These are phyloP conservation scores for Paspalum vaginatum DNA, from an alignment of 176 grass and related monocot species.

Conservation along the genomic window DNA sequence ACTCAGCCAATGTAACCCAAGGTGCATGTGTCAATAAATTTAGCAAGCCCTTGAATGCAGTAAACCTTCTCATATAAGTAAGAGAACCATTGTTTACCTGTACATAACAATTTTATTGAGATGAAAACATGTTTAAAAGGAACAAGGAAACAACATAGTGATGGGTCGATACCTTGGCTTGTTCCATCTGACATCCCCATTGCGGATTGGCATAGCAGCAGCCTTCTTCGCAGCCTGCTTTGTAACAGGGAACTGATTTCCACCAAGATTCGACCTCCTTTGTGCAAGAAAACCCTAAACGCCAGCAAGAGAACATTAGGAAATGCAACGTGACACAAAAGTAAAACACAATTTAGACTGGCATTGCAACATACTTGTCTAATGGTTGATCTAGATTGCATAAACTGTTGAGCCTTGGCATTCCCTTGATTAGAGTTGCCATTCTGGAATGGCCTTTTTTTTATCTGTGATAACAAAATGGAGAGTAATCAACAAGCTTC, in stretches of 20 bases:
- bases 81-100: conserved; percentile 80
- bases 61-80: conserved; percentile 54
- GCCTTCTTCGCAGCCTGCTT: conserved; percentile 82
- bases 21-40: conserved; percentile 39
- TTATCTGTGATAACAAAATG: conserved; percentile 55
- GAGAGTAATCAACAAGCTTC: not conserved
- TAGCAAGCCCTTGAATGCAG: conserved; percentile 50
- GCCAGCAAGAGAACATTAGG: conserved; percentile 40
- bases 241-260: conserved; percentile 72
- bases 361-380: conserved; percentile 70
- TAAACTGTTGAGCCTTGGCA: conserved; percentile 61
- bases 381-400: conserved; percentile 79
- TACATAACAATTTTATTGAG: conserved; percentile 31
- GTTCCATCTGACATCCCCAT: conserved; percentile 57
- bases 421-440: conserved; percentile 54
- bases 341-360: not conserved
- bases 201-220: conserved; percentile 58
- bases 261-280: conserved; percentile 86
- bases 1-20: conserved; percentile 41
- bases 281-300: conserved; percentile 76
- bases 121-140: conserved; percentile 24
- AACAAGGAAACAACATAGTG: not conserved
- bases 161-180: conserved; percentile 70
- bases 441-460: conserved; percentile 69
- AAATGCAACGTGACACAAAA: conserved; percentile 14